phyloP scores from a whole-genome alignment of 139 green algal species.

The Volvox reticuliferus region DNA sequence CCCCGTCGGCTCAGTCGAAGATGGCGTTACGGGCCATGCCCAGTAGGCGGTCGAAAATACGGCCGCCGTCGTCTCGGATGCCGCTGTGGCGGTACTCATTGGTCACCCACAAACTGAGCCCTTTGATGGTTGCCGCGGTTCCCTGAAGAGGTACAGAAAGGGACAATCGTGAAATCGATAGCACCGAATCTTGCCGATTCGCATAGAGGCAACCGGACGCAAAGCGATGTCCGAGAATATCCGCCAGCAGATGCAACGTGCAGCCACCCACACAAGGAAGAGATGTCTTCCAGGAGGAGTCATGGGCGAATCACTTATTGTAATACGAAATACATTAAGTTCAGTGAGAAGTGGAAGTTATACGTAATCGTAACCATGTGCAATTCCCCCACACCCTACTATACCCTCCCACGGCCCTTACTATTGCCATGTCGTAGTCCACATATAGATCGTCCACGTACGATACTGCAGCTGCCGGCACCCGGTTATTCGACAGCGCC shows the following conservation, averaged over 20 bases:
- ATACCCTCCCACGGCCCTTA: neutral
- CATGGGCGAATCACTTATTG: too few relatives aligned
- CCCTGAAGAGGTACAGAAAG: neutral
- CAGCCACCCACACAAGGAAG: too few relatives aligned
- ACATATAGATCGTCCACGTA: conserved; percentile 98
- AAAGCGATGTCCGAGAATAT: too few relatives aligned
- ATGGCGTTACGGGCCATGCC: conserved; percentile 76
- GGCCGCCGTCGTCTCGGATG: conserved; percentile 83
- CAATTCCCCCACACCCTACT: too few relatives aligned
- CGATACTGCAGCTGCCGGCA: conserved; percentile 78
- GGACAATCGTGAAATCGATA: too few relatives aligned
- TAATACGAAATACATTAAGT: too few relatives aligned
- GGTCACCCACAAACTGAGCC: conserved; percentile 33
- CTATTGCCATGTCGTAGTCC: conserved; percentile 82
- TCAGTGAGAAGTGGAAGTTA: too few relatives aligned
- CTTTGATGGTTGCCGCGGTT: conserved; percentile 22
- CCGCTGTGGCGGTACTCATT: conserved; percentile 73
- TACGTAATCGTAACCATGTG: too few relatives aligned
- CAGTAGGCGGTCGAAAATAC: conserved; percentile 85
- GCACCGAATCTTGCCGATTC: too few relatives aligned
- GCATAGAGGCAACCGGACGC: too few relatives aligned
- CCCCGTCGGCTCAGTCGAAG: conserved; percentile 58
- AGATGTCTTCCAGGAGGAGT: too few relatives aligned
- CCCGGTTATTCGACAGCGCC: conserved; percentile 67
- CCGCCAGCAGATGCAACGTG: too few relatives aligned